Evolutionary conservation across 2,329 filamentous ascomycete genomes (phyloP).

Genomic region (Trichothecium sympodiale): DNA sequence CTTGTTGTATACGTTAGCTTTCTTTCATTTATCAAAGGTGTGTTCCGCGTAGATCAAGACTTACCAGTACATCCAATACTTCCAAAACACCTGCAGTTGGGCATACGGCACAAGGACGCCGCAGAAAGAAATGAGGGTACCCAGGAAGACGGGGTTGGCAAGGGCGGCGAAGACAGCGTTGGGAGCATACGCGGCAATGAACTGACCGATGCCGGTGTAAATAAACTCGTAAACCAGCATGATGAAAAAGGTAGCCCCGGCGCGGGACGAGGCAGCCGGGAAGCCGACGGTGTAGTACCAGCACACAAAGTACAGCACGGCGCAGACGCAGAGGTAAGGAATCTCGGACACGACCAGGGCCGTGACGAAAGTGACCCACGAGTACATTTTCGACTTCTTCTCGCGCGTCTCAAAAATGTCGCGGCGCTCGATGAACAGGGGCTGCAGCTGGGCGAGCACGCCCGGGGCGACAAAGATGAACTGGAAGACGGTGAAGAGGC

Average conservation of each 20-base stretch:
- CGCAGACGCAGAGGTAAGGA: constrained; percentile 32
- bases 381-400: constrained; percentile 51
- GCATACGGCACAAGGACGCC: constrained; percentile 61
- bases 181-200: constrained; percentile 51
- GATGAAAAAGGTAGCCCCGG: constrained; percentile 41
- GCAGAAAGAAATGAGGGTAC: constrained; percentile 57
- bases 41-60: no score
- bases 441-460: constrained; percentile 46
- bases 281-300: constrained; percentile 52
- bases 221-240: constrained; percentile 52
- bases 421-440: constrained; percentile 43
- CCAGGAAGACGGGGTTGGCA: constrained; percentile 44
- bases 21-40: no score
- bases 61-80: constrained; percentile 51
- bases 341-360: constrained; percentile 37
- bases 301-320: constrained; percentile 36
- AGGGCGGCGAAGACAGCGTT: constrained; percentile 49
- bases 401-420: constrained; percentile 48
- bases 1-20: no score
- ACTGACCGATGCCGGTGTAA: constrained; percentile 50
- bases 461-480: constrained; percentile 52
- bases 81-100: constrained; percentile 56
- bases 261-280: constrained; percentile 26
- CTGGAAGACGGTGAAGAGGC: constrained; percentile 50
- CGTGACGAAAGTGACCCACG: constrained; percentile 47